A percentile compares a stretch with the other conserved stretches of the same genome.
Evolutionary conservation across 139 green algal species (phyloP).

Genomic region (Mesostigma viride): DNA sequence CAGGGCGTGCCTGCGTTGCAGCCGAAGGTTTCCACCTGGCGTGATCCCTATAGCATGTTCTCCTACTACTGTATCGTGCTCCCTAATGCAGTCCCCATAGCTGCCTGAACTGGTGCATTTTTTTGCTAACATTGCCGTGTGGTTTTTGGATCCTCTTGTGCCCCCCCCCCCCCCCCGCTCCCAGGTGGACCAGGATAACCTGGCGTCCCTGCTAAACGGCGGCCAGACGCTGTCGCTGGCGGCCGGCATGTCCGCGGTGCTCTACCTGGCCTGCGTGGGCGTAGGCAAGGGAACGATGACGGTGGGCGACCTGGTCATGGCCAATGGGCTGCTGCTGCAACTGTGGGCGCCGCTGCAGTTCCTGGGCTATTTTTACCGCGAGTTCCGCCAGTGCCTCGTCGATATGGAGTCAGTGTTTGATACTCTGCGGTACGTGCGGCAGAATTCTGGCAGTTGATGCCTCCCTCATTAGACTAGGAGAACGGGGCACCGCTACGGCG

Average conservation of each 20-base stretch:
- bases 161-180: too few relatives aligned
- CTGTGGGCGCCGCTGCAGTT: slow-evolving; percentile 82
- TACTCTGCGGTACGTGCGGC: slow-evolving; percentile 54
- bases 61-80: too few relatives aligned
- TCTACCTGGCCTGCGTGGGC: slow-evolving; percentile 36
- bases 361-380: slow-evolving; percentile 52
- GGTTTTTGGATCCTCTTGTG: background rate
- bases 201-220: slow-evolving; percentile 70
- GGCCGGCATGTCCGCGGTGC: slow-evolving; percentile 50
- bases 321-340: slow-evolving; percentile 86
- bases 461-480: too few relatives aligned
- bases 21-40: too few relatives aligned
- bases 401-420: slow-evolving; percentile 90
- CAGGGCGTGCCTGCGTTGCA: too few relatives aligned
- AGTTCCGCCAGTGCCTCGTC: slow-evolving; percentile 77
- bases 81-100: too few relatives aligned
- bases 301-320: slow-evolving; percentile 53
- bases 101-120: too few relatives aligned
- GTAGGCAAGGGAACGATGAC: slow-evolving; percentile 19
- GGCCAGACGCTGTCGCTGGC: slow-evolving; percentile 78
- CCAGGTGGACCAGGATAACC: slow-evolving; percentile 53
- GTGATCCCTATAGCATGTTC: too few relatives aligned
- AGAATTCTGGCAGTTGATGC: too few relatives aligned
- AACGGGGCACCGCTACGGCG: too few relatives aligned
- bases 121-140: too few relatives aligned